phyloP scores from a whole-genome alignment of 2,329 filamentous ascomycete genomes.

The Cercospora brassicicola region DNA sequence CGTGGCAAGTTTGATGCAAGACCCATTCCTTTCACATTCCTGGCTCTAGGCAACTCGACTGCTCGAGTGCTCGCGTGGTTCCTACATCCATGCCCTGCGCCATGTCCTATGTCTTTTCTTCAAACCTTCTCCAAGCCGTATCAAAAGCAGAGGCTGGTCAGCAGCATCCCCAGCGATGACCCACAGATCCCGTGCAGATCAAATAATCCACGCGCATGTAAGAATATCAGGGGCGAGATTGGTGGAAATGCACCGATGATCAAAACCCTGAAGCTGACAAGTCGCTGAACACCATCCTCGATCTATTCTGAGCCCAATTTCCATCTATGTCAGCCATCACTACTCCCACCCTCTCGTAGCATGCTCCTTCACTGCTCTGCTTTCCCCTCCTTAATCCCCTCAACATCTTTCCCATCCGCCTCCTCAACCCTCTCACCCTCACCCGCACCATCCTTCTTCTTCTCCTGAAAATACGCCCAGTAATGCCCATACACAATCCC shows the following conservation, averaged over 20 bases:
- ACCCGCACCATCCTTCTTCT: neutral
- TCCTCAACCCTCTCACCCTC: constrained; percentile 7
- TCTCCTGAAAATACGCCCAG: constrained; percentile 20
- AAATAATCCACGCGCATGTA: too few species aligned
- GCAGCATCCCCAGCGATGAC: too few species aligned
- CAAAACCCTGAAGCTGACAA: neutral
- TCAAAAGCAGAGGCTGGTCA: too few species aligned
- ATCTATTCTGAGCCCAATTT: too few species aligned
- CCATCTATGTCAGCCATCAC: neutral
- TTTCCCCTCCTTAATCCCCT: constrained; percentile 20
- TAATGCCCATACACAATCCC: constrained; percentile 21
- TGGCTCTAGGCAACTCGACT: too few species aligned
- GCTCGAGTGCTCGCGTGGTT: too few species aligned
- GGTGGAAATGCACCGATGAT: neutral
- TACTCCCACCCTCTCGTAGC: neutral
- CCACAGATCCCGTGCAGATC: too few species aligned
- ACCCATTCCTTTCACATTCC: too few species aligned
- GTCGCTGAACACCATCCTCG: neutral
- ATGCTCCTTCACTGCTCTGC: constrained; percentile 12
- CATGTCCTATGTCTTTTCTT: too few species aligned
- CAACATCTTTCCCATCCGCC: constrained; percentile 18
- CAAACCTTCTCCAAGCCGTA: too few species aligned
- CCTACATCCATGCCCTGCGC: too few species aligned
- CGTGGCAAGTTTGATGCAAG: too few species aligned
- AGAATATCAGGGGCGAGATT: neutral